A percentile compares a stretch with the other conserved stretches of the same genome.
Conservation (phyloP, 108 stramenopile species). For the Parietichytrium sp. region DNA sequence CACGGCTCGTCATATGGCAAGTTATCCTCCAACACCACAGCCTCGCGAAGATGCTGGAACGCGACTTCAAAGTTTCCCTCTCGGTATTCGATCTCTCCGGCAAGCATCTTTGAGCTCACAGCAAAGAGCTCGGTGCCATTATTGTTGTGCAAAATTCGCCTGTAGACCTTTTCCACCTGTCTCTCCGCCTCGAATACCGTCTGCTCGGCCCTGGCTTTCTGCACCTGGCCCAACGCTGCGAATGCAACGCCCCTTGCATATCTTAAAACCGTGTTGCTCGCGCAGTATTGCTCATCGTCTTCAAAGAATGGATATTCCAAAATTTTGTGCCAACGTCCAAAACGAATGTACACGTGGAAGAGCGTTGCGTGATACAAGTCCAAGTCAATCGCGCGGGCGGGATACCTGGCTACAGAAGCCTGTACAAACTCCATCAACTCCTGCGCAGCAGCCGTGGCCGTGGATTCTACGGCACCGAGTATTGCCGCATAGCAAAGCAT, state of each 20-base stretch:
- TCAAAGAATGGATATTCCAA: conserved; percentile 42
- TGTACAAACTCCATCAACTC: conserved; percentile 37
- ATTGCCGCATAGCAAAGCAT: conserved; percentile 39
- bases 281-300: conserved; percentile 42
- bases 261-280: conserved; percentile 32
- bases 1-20: conserved; percentile 56
- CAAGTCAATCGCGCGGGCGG: conserved; percentile 42
- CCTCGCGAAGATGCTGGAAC: conserved; percentile 48
- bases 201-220: conserved; percentile 51
- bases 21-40: conserved; percentile 39
- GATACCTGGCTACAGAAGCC: conserved; percentile 38
- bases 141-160: conserved; percentile 53
- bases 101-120: conserved; percentile 49
- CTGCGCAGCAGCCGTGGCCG: not conserved
- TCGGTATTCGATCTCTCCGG: conserved; percentile 55
- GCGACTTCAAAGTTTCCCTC: conserved; percentile 53
- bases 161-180: not conserved
- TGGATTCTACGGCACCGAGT: conserved; percentile 28
- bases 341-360: conserved; percentile 42
- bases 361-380: conserved; percentile 33
- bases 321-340: conserved; percentile 56
- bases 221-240: conserved; percentile 45
- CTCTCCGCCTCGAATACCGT: conserved; percentile 8
- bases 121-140: conserved; percentile 45
- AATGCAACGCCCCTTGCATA: conserved; percentile 54